A percentile compares a stretch with the other conserved stretches of the same genome.
Evolutionary conservation across 495 filamentous ascomycete genomes (phyloP).

Genomic region (Penicillium coprophilum): DNA sequence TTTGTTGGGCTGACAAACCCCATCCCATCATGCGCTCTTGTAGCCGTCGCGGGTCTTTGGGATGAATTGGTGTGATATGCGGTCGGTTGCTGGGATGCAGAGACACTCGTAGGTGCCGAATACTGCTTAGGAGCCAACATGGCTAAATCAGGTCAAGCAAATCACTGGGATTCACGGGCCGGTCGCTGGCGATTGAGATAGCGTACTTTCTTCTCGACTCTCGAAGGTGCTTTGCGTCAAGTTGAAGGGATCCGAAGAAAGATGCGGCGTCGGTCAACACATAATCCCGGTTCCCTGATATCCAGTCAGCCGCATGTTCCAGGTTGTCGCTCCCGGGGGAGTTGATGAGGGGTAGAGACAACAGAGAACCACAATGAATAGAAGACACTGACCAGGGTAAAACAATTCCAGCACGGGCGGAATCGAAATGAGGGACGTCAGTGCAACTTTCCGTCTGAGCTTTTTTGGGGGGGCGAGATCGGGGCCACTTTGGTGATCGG

Average conservation of each 20-base stretch:
- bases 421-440: conserved; percentile 19
- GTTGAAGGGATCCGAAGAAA: conserved; percentile 10
- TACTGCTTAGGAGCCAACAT: conserved; percentile 89
- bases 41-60: conserved; percentile 53
- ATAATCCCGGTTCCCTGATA: conserved; percentile 20
- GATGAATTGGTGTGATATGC: conserved; percentile 50
- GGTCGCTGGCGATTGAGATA: conserved; percentile 1
- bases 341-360: not conserved
- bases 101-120: conserved; percentile 58
- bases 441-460: conserved; percentile 23
- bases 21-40: conserved; percentile 56
- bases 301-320: conserved; percentile 14
- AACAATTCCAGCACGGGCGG: conserved; percentile 11
- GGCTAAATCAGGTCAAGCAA: conserved; percentile 39
- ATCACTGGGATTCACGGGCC: not conserved
- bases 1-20: conserved; percentile 85
- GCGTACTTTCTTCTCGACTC: conserved; percentile 16
- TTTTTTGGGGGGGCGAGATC: conserved; percentile 28
- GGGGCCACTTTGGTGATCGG: conserved; percentile 27
- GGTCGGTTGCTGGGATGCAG: conserved; percentile 53
- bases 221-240: conserved; percentile 13
- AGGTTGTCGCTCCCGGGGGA: not conserved
- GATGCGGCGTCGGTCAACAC: conserved; percentile 18
- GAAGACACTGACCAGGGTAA: conserved; percentile 10
- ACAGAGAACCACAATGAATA: conserved; percentile 2